Conservation (phyloP, 2,329 filamentous ascomycete species). For the Penicillium crustosum region DNA sequence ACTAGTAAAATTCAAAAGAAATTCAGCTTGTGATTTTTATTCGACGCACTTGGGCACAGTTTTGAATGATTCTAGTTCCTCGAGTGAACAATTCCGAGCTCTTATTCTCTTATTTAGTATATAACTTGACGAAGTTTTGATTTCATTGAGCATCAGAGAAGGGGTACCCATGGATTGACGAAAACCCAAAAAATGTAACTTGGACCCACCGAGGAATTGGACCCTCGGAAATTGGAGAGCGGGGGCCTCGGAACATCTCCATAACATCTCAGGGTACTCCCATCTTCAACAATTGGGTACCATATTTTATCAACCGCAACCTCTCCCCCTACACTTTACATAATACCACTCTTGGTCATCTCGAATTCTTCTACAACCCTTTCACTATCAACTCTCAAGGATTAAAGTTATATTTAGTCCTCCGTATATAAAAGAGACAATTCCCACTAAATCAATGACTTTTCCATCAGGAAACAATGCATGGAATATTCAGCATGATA, state of each 20-base stretch:
- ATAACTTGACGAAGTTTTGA: neutral
- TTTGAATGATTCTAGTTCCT: neutral
- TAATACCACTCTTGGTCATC: neutral
- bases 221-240: neutral
- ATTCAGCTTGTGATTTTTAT: neutral
- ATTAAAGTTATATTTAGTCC: neutral
- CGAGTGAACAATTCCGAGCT: neutral
- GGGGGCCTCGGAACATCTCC: neutral
- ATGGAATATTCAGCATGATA: neutral
- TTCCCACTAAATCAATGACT: neutral
- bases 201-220: neutral
- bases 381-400: neutral
- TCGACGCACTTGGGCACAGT: neutral
- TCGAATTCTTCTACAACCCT: neutral
- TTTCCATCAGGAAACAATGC: neutral
- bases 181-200: neutral
- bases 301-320: neutral
- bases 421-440: neutral
- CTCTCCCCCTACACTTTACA: neutral
- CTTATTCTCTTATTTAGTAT: neutral
- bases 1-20: neutral
- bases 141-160: neutral
- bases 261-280: neutral
- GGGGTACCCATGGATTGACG: neutral
- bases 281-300: neutral